Evolutionary conservation across 371 early-diverging fungal genomes (phyloP).

Genomic region (Choanephora cucurbitarum): DNA sequence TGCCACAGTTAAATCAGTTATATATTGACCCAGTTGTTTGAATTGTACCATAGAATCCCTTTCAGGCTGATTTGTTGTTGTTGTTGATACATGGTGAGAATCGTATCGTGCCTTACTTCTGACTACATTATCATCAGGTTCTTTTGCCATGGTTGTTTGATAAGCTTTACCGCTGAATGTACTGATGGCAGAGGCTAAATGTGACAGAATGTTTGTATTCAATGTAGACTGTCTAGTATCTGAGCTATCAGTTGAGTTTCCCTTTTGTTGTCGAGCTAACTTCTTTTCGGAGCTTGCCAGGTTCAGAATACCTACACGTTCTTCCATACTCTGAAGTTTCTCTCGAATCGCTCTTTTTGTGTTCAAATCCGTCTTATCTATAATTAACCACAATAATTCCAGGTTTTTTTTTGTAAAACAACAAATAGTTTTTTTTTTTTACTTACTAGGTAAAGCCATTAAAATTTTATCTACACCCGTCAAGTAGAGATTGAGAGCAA

Average conservation of each 20-base stretch:
- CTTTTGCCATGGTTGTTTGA: constrained; percentile 15
- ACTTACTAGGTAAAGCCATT: constrained; percentile 61
- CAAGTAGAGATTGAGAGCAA: constrained; percentile 55
- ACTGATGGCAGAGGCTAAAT: constrained; percentile 30
- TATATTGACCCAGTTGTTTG: constrained; percentile 38
- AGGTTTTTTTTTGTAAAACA: background rate
- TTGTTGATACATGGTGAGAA: background rate
- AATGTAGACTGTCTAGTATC: background rate
- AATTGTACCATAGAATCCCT: constrained; percentile 31
- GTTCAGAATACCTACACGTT: constrained; percentile 42
- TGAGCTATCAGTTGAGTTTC: background rate
- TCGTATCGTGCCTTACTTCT: background rate
- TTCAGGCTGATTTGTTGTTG: constrained; percentile 1
- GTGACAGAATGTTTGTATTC: constrained; percentile 25
- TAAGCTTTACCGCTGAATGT: constrained; percentile 17
- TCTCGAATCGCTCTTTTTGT: constrained; percentile 36
- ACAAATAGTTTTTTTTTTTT: constrained; percentile 10
- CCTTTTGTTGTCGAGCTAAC: constrained; percentile 12
- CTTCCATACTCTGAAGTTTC: constrained; percentile 40
- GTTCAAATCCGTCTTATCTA: constrained; percentile 38
- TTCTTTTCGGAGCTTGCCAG: constrained; percentile 23
- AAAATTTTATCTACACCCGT: constrained; percentile 54
- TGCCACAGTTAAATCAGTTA: constrained; percentile 51
- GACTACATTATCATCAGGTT: constrained; percentile 1
- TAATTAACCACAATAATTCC: background rate